Conservation (phyloP, 1,284 basidiomycete species). For the Kwoniella shivajii region DNA sequence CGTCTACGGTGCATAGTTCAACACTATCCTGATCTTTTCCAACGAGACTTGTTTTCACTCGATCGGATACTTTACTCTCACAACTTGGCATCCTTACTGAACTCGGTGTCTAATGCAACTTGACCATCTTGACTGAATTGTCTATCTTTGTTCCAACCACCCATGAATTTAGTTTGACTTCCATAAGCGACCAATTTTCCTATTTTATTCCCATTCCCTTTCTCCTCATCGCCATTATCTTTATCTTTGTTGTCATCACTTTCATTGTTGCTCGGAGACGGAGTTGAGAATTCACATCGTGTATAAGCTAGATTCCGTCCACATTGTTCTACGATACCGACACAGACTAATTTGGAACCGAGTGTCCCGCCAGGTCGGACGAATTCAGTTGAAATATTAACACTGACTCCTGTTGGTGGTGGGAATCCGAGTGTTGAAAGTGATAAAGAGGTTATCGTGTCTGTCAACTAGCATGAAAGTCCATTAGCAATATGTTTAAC, state of each 20-base stretch:
- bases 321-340: conserved; percentile 49
- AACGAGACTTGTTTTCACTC: too few species aligned
- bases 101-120: conserved; percentile 37
- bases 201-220: conserved; percentile 7
- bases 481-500: background rate
- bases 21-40: too few species aligned
- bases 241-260: background rate
- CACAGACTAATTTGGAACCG: conserved; percentile 40
- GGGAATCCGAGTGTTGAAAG: conserved; percentile 50
- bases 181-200: conserved; percentile 53
- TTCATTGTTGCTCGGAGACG: background rate
- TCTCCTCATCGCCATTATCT: background rate
- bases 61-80: too few species aligned
- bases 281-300: conserved; percentile 14
- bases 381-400: conserved; percentile 53
- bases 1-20: too few species aligned
- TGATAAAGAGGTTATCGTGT: conserved; percentile 52
- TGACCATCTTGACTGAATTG: conserved; percentile 43
- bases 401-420: conserved; percentile 50
- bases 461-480: conserved; percentile 40
- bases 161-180: conserved; percentile 53
- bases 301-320: conserved; percentile 33
- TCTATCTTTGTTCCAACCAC: conserved; percentile 26
- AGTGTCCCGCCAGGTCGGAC: conserved; percentile 48
- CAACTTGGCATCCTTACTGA: too few species aligned